Percentiles rank a stretch among this genome's conserved stretches.
phyloP scores from a whole-genome alignment of 805 yeast genomes.

The Torulaspora quercuum region DNA sequence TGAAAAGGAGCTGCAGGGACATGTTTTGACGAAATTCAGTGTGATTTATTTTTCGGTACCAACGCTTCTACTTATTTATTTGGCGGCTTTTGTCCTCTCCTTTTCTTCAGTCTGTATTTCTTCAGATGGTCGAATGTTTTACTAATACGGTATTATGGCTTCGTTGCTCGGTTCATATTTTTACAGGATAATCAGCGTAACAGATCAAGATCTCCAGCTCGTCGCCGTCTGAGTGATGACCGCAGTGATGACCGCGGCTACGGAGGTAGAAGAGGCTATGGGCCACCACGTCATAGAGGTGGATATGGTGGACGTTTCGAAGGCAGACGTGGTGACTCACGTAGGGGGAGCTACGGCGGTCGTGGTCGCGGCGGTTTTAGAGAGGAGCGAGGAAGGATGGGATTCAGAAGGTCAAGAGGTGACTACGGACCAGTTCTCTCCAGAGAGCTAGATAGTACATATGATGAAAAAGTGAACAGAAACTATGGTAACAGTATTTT shows the following conservation, averaged over 20 bases:
- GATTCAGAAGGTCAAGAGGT: slow-evolving; percentile 25
- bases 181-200: slow-evolving; percentile 13
- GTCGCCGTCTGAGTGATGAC: slow-evolving; percentile 12
- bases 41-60: no score
- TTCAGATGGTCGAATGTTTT: slow-evolving; percentile 2
- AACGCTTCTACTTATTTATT: no score
- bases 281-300: slow-evolving; percentile 34
- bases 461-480: slow-evolving; percentile 44
- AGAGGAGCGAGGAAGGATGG: slow-evolving; percentile 25
- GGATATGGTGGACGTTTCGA: slow-evolving; percentile 40
- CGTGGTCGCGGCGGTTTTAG: slow-evolving; percentile 20
- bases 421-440: slow-evolving; percentile 20
- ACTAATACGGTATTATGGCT: slow-evolving; percentile 10
- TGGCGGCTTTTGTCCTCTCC: slow-evolving; percentile 5
- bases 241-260: slow-evolving; percentile 14
- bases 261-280: slow-evolving; percentile 25
- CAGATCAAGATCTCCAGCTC: slow-evolving; percentile 27
- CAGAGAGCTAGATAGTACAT: slow-evolving; percentile 24
- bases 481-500: slow-evolving; percentile 65
- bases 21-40: no score
- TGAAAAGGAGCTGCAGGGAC: no score
- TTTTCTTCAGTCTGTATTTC: slow-evolving; percentile 3
- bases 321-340: slow-evolving; percentile 37
- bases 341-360: slow-evolving; percentile 31
- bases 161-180: slow-evolving; percentile 1